Base-by-base conservation (phyloP, 164 flowering plant species). In the Euptelea pleiosperma region DNA sequence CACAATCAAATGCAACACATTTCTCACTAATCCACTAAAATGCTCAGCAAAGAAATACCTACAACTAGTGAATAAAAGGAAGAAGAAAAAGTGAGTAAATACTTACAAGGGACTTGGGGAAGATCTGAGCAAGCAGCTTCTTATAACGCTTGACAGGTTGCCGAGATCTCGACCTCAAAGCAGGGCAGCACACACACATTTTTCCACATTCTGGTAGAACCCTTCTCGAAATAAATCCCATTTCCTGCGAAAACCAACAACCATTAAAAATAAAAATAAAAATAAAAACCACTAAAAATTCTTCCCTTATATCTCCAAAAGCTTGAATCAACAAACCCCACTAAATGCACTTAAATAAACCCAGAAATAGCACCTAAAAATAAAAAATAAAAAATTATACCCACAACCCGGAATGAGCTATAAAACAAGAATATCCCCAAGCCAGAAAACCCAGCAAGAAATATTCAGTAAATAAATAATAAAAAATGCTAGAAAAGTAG, bases 121-220 rank as follows among this genome's bases (percentile, higher is more conserved):
- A 92, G 68, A 92, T 86, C 41, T 84, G 91, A 30, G 90, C 72
- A 46, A 92, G 88, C 73, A 92, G 62, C 61, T 92, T 92, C 72
- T 84, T 92, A 78, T 89, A 92, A 4, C 98, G 86, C 71, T 89
- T 92, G 22, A 89, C 96, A 0, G 98, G 98, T 30, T 86, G 96
- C 19, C 96, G 75, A 46, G 98, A 92, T 52, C 93, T 81, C 6
- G 98, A 81, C 73, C 98, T 84, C 78, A 92, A 39, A 62, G 90
- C 89, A 67, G 98, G 96, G 62, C 98, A 92, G 71, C 96, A 92
- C 0, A 92, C 75, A 57, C 91, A 92, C 88, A 92, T 84, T 58
- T 60, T 83, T 64, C 72, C 93, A 70, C 96, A 89, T 57, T 83
- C 91, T 41, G 98, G 98, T 65, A 87, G 82, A 34, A 89, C 52